A percentile compares a stretch with the other conserved stretches of the same genome.
Evolutionary conservation across 1,284 basidiomycete species (phyloP).

Genomic region (Cutaneotrichosporon mucoides): DNA sequence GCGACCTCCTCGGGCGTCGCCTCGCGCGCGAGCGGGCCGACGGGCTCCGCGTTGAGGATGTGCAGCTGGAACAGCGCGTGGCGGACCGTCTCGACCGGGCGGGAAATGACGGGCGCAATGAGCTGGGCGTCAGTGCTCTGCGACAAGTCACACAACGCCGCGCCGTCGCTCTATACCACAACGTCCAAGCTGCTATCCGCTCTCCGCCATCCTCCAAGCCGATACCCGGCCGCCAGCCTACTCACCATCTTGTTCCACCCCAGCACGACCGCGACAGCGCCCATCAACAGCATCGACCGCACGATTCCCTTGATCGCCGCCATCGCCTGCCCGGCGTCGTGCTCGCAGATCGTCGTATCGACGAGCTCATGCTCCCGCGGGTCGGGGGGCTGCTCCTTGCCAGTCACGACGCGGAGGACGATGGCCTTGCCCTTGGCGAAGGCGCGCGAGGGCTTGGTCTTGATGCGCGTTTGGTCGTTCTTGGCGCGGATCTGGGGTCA

Average conservation of each 20-base stretch:
- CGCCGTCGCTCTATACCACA: neutral
- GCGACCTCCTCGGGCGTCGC: constrained; percentile 5
- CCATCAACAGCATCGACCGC: neutral
- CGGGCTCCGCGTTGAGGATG: neutral
- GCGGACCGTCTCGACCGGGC: neutral
- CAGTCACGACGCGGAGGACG: neutral
- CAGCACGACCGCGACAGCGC: neutral
- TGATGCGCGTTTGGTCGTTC: neutral
- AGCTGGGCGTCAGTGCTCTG: neutral
- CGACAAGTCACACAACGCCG: too few relatives aligned
- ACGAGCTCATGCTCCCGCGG: neutral
- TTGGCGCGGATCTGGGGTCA: neutral
- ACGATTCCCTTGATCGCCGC: neutral
- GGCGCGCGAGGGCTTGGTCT: neutral
- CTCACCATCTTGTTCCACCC: constrained; percentile 7
- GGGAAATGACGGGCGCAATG: constrained; percentile 1
- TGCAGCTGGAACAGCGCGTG: constrained; percentile 1
- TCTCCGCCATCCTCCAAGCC: neutral
- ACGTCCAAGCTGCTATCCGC: neutral
- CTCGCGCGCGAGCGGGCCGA: constrained; percentile 1
- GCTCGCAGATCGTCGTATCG: neutral
- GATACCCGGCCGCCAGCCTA: neutral
- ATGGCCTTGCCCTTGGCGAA: neutral
- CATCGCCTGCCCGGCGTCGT: neutral
- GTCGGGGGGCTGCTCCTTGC: neutral